Evolutionary conservation across 148 eudicot genomes (phyloP).

Genomic region (Rhododendron henanense): DNA sequence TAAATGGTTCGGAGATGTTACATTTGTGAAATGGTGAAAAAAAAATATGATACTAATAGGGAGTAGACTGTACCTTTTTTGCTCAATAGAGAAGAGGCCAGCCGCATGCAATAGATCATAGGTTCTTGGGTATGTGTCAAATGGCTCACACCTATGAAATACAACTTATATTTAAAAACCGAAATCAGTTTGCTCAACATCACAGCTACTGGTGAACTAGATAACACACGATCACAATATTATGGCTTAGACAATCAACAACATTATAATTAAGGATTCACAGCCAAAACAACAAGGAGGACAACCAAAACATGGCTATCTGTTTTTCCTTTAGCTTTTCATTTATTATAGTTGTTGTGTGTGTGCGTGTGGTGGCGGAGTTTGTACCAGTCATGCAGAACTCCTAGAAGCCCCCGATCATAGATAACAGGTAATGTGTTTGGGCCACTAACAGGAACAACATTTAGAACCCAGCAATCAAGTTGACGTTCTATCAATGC

Average conservation of each 20-base stretch:
- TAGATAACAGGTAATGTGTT: conserved; percentile 90
- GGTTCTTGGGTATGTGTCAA: conserved; percentile 98
- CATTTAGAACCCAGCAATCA: conserved; percentile 94
- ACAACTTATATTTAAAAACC: neutral
- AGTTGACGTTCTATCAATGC: conserved; percentile 53
- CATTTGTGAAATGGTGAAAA: neutral
- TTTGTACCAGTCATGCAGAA: conserved; percentile 89
- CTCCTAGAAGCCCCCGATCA: conserved; percentile 98
- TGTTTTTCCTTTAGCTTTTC: neutral
- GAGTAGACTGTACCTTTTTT: conserved; percentile 47
- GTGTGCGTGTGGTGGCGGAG: neutral
- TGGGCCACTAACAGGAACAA: conserved; percentile 88
- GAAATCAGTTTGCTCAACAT: neutral
- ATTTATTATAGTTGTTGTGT: neutral
- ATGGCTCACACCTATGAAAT: conserved; percentile 86
- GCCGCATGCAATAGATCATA: conserved; percentile 93
- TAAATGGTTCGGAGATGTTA: neutral
- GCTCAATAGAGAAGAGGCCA: conserved; percentile 81
- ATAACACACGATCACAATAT: neutral
- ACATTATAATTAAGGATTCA: neutral
- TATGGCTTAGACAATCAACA: neutral
- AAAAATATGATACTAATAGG: neutral
- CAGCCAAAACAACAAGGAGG: neutral
- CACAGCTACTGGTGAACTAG: neutral
- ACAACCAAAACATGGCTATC: neutral